Evolutionary conservation across 495 filamentous ascomycete genomes (phyloP).

Genomic region (Amorphotheca resinae): DNA sequence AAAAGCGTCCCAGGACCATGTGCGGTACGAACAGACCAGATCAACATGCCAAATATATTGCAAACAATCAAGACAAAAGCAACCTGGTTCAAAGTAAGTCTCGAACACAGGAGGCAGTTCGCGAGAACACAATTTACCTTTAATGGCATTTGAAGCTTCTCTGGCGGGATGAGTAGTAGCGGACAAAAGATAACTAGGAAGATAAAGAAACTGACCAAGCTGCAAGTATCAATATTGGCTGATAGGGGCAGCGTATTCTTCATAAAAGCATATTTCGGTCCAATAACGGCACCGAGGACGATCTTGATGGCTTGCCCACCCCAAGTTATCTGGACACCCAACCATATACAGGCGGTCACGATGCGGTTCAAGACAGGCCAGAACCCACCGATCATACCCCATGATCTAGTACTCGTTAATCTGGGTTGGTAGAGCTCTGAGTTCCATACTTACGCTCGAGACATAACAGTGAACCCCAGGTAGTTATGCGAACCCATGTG

Average conservation of each 20-base stretch:
- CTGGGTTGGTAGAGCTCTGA: no score
- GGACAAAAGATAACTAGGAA: slow-evolving; percentile 28
- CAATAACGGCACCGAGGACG: slow-evolving; percentile 28
- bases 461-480: slow-evolving; percentile 17
- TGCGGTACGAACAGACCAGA: slow-evolving; percentile 13
- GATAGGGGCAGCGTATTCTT: slow-evolving; percentile 27
- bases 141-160: slow-evolving; percentile 28
- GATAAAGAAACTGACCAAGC: slow-evolving; percentile 31
- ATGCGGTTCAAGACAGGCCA: slow-evolving; percentile 88
- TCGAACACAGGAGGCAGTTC: background rate
- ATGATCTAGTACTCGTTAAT: slow-evolving; percentile 10
- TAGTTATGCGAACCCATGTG: slow-evolving; percentile 18
- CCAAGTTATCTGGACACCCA: slow-evolving; percentile 51
- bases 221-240: slow-evolving; percentile 28
- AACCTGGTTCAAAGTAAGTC: slow-evolving; percentile 25
- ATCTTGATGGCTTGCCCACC: slow-evolving; percentile 17
- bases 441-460: slow-evolving; percentile 9
- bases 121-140: slow-evolving; percentile 2
- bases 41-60: slow-evolving; percentile 15
- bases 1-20: slow-evolving; percentile 11
- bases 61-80: slow-evolving; percentile 30
- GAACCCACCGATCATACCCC: slow-evolving; percentile 42
- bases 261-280: slow-evolving; percentile 30
- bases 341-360: slow-evolving; percentile 73
- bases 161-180: slow-evolving; percentile 29